phyloP scores from a whole-genome alignment of 2,329 filamentous ascomycete genomes.

The Aspergillus versicolor region DNA sequence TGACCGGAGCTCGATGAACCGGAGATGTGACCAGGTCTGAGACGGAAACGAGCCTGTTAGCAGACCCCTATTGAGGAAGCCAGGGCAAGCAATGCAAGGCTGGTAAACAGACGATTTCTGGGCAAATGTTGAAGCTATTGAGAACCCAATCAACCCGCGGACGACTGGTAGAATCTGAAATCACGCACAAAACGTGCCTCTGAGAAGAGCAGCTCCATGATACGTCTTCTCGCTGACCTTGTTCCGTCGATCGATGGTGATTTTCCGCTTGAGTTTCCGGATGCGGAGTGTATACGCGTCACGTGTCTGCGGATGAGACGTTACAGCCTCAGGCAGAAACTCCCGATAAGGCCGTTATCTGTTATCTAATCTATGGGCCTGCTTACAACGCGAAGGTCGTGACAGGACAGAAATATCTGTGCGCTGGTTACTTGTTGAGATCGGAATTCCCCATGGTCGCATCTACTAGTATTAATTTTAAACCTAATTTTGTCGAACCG shows the following conservation, averaged over 20 bases:
- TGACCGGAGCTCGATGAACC: background rate
- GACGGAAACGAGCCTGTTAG: background rate
- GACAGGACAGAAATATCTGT: background rate
- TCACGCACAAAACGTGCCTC: background rate
- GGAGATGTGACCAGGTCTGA: too few relatives aligned
- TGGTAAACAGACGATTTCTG: background rate
- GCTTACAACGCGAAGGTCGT: background rate
- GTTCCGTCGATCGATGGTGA: background rate
- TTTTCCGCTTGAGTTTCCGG: background rate
- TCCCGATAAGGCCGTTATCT: background rate
- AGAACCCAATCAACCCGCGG: background rate
- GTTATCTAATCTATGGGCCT: background rate
- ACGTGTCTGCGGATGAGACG: background rate
- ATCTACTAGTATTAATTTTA: too few relatives aligned
- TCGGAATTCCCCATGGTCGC: background rate
- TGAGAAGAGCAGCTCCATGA: background rate
- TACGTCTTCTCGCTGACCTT: background rate
- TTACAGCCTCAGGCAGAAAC: background rate
- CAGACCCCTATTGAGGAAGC: too few relatives aligned
- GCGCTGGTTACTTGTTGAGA: background rate
- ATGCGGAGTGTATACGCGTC: constrained; percentile 3
- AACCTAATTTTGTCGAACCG: background rate
- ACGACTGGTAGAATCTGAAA: background rate
- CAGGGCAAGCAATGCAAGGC: background rate
- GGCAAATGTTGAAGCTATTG: background rate